A percentile compares a stretch with the other conserved stretches of the same genome.
phyloP scores from a whole-genome alignment of 176 grass and related monocot species.

The Dendrocalamus sinicus region DNA sequence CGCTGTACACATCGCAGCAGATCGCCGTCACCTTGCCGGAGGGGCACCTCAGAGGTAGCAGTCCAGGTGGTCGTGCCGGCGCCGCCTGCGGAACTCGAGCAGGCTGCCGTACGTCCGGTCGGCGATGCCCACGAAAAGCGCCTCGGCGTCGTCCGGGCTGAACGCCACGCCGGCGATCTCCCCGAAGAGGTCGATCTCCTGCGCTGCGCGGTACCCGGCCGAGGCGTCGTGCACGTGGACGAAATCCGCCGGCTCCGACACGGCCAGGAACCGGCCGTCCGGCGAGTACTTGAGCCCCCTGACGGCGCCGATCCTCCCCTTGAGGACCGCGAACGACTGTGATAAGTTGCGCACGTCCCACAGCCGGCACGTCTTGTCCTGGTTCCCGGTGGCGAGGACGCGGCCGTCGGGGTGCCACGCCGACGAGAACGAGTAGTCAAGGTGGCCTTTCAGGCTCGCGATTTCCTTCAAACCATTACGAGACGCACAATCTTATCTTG shows the following conservation, averaged over 20 bases:
- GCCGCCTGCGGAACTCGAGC: conserved; percentile 68
- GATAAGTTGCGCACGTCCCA: conserved; percentile 71
- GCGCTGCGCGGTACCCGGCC: conserved; percentile 39
- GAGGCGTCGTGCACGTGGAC: conserved; percentile 71
- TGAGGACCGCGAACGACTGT: conserved; percentile 53
- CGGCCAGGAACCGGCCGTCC: conserved; percentile 73
- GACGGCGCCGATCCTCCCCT: conserved; percentile 72
- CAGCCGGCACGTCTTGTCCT: conserved; percentile 70
- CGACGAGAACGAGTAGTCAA: conserved; percentile 82
- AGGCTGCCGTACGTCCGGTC: conserved; percentile 77
- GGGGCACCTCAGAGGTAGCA: conserved; percentile 22
- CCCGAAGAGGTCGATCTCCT: conserved; percentile 93
- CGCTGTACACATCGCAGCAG: neutral
- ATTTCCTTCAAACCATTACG: conserved; percentile 21
- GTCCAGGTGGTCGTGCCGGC: conserved; percentile 45
- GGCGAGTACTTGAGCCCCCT: conserved; percentile 70
- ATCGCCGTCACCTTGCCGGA: neutral
- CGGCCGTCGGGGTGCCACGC: conserved; percentile 68
- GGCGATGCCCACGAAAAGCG: conserved; percentile 71
- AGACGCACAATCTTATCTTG: no score
- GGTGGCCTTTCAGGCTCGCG: conserved; percentile 59
- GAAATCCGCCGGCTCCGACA: conserved; percentile 78
- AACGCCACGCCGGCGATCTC: conserved; percentile 80
- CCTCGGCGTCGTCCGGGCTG: conserved; percentile 61
- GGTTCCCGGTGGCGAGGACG: conserved; percentile 73